Conservation (phyloP, 179 eudicot species). For the Vitellaria paradoxa region DNA sequence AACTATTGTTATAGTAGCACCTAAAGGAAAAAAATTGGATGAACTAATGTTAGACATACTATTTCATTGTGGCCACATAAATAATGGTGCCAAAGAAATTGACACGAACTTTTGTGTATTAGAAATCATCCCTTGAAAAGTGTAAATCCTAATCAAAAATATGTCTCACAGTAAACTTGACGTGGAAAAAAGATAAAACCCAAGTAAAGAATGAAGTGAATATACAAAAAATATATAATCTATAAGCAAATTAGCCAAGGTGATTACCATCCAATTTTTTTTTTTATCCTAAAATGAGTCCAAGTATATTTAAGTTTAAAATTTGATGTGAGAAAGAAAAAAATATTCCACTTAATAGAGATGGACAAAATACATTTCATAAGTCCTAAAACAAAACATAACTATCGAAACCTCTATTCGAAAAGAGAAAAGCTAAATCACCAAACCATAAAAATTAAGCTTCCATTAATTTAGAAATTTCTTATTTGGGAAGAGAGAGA, state of each 20-base stretch:
- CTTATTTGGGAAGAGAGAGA: neutral
- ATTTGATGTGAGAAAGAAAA: neutral
- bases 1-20: slow-evolving; percentile 91
- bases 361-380: neutral
- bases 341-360: neutral
- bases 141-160: too few species aligned
- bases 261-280: too few species aligned
- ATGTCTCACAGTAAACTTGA: neutral
- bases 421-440: too few species aligned
- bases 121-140: too few species aligned
- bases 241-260: neutral
- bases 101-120: neutral
- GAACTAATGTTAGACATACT: neutral
- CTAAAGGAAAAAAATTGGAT: slow-evolving; percentile 32
- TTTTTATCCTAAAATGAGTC: neutral
- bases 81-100: neutral
- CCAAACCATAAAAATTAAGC: too few species aligned
- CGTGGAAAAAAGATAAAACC: neutral
- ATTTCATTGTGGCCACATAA: neutral
- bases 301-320: neutral
- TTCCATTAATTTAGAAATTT: neutral
- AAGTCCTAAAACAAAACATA: neutral
- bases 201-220: neutral
- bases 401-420: neutral
- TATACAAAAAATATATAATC: neutral